Base-by-base conservation (phyloP, 768 basidiomycete species). In the Collybia nuda region DNA sequence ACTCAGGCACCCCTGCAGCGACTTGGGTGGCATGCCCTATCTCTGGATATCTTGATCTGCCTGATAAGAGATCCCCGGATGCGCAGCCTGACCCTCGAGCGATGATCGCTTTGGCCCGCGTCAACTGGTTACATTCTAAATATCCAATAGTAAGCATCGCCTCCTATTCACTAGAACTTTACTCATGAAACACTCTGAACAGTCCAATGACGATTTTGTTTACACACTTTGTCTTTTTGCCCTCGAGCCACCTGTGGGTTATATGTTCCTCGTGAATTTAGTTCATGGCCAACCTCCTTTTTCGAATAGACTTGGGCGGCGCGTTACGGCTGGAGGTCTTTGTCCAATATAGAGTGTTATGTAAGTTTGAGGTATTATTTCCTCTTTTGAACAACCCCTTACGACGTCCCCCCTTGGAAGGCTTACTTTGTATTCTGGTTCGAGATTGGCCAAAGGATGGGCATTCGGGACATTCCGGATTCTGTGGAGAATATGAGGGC, bases 391-490 rank as follows among this genome's bases (percentile, higher is more conserved):
- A n/a, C n/a, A n/a, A n/a, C n/a, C n/a, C n/a, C n/a, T n/a, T n/a
- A n/a, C n/a, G n/a, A 53, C 17, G 15, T 48, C 15, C 24, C n/a
- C 22, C 40, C 28, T 18, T 32, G 24, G 12, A 28, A 74, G 69
- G 73, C 77, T 7, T 67, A 58, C 22, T 78, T 64, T 48, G 60
- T 72, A 1, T 73, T 71, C 52, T 81, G 78, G 77, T 38, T 40
- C 1, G 77, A 79, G 53, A 68, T 80, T 12, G 78, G 78, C 3
- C 56, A 58, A 36, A 62, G 70, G 42, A 79, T 81, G 79, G 64
- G 67, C 5, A 80, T 81, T 43, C 55, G 63, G 40, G 69, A 74
- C 54, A 76, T 81, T 36, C 80, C 79, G 1, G 66, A 66, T 1
- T 69, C 66, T 2, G 36, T 72, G 12, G 67, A 73, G 15, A 73